phyloP scores from a whole-genome alignment of 768 basidiomycete genomes.

The Naganishia vishniacii region DNA sequence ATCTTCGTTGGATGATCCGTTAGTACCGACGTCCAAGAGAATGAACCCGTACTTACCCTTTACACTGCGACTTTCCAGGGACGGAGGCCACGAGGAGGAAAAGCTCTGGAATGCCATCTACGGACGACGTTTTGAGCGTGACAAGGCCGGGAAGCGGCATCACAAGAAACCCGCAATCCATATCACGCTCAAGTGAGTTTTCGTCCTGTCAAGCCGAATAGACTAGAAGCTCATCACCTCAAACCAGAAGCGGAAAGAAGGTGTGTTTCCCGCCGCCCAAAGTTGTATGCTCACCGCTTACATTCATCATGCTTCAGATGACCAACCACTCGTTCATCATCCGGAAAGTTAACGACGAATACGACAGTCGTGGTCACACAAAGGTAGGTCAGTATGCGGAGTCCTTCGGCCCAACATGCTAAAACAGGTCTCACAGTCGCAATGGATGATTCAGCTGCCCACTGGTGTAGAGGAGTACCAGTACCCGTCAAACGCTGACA shows the following conservation, averaged over 20 bases:
- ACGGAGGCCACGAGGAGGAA: conserved; percentile 11
- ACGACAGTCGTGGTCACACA: conserved; percentile 14
- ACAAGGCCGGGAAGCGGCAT: conserved; percentile 1
- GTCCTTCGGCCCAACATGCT: neutral
- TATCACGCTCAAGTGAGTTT: conserved; percentile 17
- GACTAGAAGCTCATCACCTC: neutral
- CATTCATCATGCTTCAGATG: neutral
- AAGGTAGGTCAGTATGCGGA: neutral
- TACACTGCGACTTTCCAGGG: neutral
- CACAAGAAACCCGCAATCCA: conserved; percentile 19
- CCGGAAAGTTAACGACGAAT: conserved; percentile 6
- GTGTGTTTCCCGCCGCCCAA: neutral
- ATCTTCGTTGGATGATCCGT: conserved; percentile 2
- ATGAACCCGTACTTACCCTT: neutral
- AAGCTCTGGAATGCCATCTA: conserved; percentile 21
- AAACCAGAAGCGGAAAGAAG: conserved; percentile 17
- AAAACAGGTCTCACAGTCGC: neutral
- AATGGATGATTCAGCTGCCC: conserved; percentile 11
- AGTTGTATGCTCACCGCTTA: neutral
- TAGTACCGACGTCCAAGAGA: neutral
- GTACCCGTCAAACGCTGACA: conserved; percentile 4
- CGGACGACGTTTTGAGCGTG: neutral
- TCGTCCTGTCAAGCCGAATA: too few relatives aligned
- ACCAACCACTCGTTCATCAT: conserved; percentile 23
- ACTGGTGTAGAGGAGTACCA: neutral